phyloP scores from a whole-genome alignment of 1,284 basidiomycete species.

The Phellopilus nigrolimitatus region DNA sequence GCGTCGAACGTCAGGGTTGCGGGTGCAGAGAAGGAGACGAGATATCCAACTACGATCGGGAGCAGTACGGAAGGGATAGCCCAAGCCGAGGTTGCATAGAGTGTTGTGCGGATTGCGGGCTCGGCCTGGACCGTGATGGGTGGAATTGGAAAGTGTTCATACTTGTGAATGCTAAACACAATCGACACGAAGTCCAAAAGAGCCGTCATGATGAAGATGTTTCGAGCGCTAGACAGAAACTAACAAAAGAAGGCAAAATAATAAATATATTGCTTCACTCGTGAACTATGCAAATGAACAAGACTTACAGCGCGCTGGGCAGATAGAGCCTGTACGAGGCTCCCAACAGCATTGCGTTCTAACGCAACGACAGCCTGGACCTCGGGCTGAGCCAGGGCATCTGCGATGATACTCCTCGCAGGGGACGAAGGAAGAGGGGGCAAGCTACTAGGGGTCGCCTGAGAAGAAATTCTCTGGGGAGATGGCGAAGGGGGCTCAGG shows the following conservation, averaged over 20 bases:
- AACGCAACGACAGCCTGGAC: slow-evolving; percentile 5
- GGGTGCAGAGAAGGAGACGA: slow-evolving; percentile 49
- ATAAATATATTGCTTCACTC: background rate
- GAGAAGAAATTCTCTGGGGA: background rate
- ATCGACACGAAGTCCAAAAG: slow-evolving; percentile 19
- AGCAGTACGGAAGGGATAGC: slow-evolving; percentile 49
- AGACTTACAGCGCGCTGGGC: slow-evolving; percentile 7
- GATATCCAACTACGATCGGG: slow-evolving; percentile 47
- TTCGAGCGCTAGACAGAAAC: slow-evolving; percentile 19
- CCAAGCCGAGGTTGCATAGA: slow-evolving; percentile 44
- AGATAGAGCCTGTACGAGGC: background rate
- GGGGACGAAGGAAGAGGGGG: slow-evolving; percentile 35
- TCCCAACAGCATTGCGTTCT: slow-evolving; percentile 1
- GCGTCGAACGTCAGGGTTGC: slow-evolving; percentile 43
- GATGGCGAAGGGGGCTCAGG: slow-evolving; percentile 19
- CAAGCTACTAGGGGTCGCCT: slow-evolving; percentile 34
- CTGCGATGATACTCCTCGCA: slow-evolving; percentile 14
- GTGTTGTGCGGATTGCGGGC: slow-evolving; percentile 44
- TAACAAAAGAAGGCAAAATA: background rate
- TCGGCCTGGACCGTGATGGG: slow-evolving; percentile 37
- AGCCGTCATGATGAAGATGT: slow-evolving; percentile 17
- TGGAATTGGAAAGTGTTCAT: slow-evolving; percentile 38
- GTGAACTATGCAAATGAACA: background rate
- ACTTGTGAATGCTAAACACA: slow-evolving; percentile 21
- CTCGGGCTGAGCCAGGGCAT: slow-evolving; percentile 12